Conservation (phyloP, 345 rosid genomes). For the Raphanus raphanistrum region DNA sequence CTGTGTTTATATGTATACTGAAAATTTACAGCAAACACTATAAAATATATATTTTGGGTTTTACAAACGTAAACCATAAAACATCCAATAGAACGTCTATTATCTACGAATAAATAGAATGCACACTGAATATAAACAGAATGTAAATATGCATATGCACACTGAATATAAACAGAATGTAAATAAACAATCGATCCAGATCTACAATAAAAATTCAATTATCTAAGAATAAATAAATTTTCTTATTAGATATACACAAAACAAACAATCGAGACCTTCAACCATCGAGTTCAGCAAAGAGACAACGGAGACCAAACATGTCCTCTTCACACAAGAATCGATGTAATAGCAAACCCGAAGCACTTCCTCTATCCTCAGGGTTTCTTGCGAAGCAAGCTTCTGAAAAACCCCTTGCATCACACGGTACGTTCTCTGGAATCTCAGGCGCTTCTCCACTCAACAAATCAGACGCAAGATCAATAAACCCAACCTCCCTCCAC, state of each 20-base stretch:
- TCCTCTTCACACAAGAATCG: constrained; percentile 4
- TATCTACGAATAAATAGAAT: no score
- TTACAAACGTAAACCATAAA: no score
- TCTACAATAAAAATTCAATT: not conserved
- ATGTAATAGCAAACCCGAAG: constrained; percentile 15
- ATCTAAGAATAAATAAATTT: no score
- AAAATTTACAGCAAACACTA: not conserved
- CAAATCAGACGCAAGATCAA: constrained; percentile 1
- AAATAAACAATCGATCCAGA: not conserved
- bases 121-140: not conserved
- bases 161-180: not conserved
- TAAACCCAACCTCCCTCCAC: not conserved
- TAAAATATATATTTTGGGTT: no score
- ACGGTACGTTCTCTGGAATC: constrained; percentile 14
- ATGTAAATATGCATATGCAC: not conserved
- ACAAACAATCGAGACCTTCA: not conserved
- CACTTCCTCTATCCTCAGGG: not conserved
- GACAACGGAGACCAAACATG: not conserved
- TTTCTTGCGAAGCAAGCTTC: constrained; percentile 19
- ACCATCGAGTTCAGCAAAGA: not conserved
- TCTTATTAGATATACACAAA: not conserved
- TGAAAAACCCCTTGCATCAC: constrained; percentile 10
- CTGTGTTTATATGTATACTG: not conserved
- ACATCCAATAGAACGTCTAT: not conserved
- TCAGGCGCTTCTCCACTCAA: constrained; percentile 8